phyloP scores from a whole-genome alignment of 129 eudicot genomes.

The Flaveria bidentis region DNA sequence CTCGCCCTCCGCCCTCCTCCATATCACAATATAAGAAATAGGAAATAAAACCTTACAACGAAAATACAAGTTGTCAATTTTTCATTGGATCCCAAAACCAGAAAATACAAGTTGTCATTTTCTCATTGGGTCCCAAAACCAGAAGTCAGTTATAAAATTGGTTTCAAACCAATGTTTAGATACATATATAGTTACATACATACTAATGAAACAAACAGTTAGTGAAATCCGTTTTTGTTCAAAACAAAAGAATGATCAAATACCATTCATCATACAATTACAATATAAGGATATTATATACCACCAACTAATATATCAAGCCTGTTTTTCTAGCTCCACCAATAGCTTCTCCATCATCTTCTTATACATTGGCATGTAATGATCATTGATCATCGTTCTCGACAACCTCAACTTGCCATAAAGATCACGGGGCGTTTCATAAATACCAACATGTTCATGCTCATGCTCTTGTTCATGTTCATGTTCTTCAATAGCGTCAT shows the following conservation, averaged over 20 bases:
- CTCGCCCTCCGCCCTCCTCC: too few species aligned
- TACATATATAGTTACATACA: conserved; percentile 29
- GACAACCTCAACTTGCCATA: conserved; percentile 88
- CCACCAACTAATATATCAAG: conserved; percentile 32
- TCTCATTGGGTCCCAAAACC: conserved; percentile 20
- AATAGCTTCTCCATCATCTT: conserved; percentile 87
- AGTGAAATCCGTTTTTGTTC: conserved; percentile 28
- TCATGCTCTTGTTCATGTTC: conserved; percentile 44
- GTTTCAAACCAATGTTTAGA: conserved; percentile 9
- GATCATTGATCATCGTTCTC: conserved; percentile 94
- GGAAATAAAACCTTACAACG: too few species aligned
- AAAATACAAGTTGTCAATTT: too few species aligned
- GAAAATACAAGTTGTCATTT: conserved; percentile 8
- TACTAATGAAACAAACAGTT: conserved; percentile 25
- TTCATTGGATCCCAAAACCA: too few species aligned
- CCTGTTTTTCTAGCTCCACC: conserved; percentile 63
- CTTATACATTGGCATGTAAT: conserved; percentile 99
- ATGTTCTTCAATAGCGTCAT: conserved; percentile 26
- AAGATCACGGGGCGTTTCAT: conserved; percentile 80
- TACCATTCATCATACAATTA: conserved; percentile 33
- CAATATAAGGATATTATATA: conserved; percentile 36
- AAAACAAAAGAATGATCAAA: conserved; percentile 36
- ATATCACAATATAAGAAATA: too few species aligned
- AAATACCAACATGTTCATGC: conserved; percentile 61
- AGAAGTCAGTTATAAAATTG: conserved; percentile 10